phyloP scores from a whole-genome alignment of 2,329 filamentous ascomycete species.

The Didymella pinodella region DNA sequence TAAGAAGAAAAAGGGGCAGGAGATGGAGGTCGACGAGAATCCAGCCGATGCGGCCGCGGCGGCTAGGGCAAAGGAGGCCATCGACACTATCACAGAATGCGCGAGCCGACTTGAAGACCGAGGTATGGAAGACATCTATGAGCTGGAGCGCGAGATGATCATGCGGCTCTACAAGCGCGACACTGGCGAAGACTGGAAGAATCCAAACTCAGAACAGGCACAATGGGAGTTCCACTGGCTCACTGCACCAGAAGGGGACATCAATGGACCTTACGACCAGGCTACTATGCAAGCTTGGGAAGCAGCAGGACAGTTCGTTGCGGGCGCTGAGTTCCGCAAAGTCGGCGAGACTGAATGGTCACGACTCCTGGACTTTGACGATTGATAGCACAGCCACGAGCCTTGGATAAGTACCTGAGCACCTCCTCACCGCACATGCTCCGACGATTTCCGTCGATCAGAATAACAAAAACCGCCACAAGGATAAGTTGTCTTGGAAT shows the following conservation, averaged over 20 bases:
- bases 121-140: constrained; percentile 90
- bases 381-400: constrained; percentile 7
- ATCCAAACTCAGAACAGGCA: constrained; percentile 53
- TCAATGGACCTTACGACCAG: constrained; percentile 87
- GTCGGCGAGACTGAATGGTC: constrained; percentile 56
- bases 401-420: not conserved
- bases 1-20: constrained; percentile 56
- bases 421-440: constrained; percentile 1
- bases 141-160: constrained; percentile 82
- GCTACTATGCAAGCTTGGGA: constrained; percentile 90
- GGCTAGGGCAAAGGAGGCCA: constrained; percentile 71
- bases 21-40: constrained; percentile 74
- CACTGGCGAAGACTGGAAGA: constrained; percentile 85
- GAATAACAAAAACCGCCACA: constrained; percentile 1
- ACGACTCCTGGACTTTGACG: constrained; percentile 47
- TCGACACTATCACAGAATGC: constrained; percentile 85
- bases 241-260: constrained; percentile 80
- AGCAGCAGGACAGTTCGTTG: constrained; percentile 89
- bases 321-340: constrained; percentile 72
- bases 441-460: constrained; percentile 5
- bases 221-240: constrained; percentile 95
- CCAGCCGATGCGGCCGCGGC: constrained; percentile 73
- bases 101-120: constrained; percentile 85
- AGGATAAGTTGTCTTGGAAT: not conserved
- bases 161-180: constrained; percentile 84